Evolutionary conservation across 2,329 filamentous ascomycete species (phyloP), one percentile per base, ranked within the genome.

Genomic region (Aspergillus costaricaensis): DNA sequence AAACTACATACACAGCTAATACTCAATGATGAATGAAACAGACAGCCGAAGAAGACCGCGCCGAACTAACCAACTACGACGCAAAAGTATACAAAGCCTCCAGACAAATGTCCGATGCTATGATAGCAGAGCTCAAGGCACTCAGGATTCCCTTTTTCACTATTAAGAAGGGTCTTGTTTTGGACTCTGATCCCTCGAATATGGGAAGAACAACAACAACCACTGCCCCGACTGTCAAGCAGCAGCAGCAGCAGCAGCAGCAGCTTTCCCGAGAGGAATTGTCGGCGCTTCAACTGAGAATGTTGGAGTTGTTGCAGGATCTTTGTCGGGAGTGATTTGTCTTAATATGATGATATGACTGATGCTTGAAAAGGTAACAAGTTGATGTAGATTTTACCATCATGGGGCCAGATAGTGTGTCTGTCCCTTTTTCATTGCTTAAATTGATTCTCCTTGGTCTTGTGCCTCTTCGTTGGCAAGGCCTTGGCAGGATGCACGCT

Each of bases 71-170:
- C 30, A 77, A 78, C 19, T 89, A 86, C 68, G 86, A 89, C 64
- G 74, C 76, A 55, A 90, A 90, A 68, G 84, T 90, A 15, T 84
- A 88, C 66, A 80, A 78, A 57, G 86, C 86, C 2, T 82, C 84
- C 54, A 74, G 75, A 43, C 78, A 83, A 10, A 88, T 90, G 87
- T 80, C 83, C 0, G 77, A 80, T n/a, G 82, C 82, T 14, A 84
- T 88, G 73, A 79, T 77, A 6, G 72, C 74, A 1, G 84, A 86
- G 64, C 72, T 90, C 50, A 83, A 84, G 59, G 76, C 73, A 7
- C 70, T 89, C 32, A 85, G 83, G 8, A 81, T 88, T 38, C 86
- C 86, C 0, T 88, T 88, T 69, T 88, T 87, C 67, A 82, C 81
- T 5, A 82, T 83, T 27, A 78, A 75, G 79, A 10, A 67, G 83